Percentiles rank a stretch among this genome's conserved stretches.
phyloP scores from a whole-genome alignment of 2,329 filamentous ascomycete genomes.

The Berkeleyomyces rouxiae region DNA sequence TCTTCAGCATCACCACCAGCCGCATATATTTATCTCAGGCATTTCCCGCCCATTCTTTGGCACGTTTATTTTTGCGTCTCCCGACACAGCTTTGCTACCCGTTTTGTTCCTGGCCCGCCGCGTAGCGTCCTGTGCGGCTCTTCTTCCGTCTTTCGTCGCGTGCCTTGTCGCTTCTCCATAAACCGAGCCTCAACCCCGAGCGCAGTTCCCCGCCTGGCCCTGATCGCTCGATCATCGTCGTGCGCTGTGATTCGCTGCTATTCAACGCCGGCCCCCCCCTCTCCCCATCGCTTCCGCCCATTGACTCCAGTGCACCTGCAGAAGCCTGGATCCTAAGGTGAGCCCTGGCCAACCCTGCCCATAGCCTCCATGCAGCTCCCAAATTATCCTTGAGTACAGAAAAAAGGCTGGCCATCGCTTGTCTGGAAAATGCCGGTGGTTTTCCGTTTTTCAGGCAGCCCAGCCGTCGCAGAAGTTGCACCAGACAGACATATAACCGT shows the following conservation, averaged over 20 bases:
- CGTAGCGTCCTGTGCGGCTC: neutral
- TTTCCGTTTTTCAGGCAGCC: neutral
- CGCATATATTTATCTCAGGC: neutral
- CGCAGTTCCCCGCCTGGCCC: neutral
- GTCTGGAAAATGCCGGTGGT: neutral
- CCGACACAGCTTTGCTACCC: neutral
- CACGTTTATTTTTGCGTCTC: neutral
- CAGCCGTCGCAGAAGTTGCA: neutral
- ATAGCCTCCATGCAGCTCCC: neutral
- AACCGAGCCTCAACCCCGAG: neutral
- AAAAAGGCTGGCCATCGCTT: neutral
- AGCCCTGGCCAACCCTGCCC: neutral
- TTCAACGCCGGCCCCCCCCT: neutral
- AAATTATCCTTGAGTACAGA: neutral
- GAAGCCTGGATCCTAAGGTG: constrained; percentile 1
- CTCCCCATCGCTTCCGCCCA: neutral
- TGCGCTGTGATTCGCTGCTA: neutral
- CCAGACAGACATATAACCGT: neutral
- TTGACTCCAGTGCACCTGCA: neutral
- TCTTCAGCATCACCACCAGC: neutral
- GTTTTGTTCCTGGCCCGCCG: neutral
- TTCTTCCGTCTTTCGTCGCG: neutral
- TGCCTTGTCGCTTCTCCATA: neutral
- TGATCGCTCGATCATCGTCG: neutral
- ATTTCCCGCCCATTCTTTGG: neutral